phyloP scores from a whole-genome alignment of 2,329 filamentous ascomycete genomes.

The Erysiphe pulchra region DNA sequence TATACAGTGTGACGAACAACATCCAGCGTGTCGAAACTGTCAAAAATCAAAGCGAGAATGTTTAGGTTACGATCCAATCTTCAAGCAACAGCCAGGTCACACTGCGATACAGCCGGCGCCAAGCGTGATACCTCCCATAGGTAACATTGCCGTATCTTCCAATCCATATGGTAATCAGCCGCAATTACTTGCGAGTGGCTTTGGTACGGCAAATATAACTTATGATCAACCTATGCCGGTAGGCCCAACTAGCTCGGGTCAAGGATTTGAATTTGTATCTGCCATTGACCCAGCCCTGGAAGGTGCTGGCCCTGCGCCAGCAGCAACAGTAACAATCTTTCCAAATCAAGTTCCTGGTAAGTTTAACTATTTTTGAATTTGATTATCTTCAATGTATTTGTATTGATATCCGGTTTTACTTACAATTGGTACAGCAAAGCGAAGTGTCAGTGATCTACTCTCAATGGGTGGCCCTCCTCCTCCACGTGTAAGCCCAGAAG shows the following conservation, averaged over 20 bases:
- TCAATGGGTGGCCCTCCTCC: conserved; percentile 31
- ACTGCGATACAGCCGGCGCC: conserved; percentile 48
- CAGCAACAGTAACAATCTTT: conserved; percentile 5
- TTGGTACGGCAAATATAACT: conserved; percentile 12
- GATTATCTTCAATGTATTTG: background rate
- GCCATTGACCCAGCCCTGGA: conserved; percentile 44
- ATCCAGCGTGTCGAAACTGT: conserved; percentile 78
- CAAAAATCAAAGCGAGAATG: conserved; percentile 75
- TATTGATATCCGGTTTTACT: background rate
- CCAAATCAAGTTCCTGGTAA: conserved; percentile 11
- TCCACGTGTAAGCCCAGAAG: conserved; percentile 24
- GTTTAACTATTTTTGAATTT: conserved; percentile 1
- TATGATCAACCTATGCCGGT: conserved; percentile 14
- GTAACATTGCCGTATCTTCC: conserved; percentile 8
- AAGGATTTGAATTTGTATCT: conserved; percentile 29
- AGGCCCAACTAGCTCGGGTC: conserved; percentile 17
- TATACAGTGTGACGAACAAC: conserved; percentile 74
- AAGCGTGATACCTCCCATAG: conserved; percentile 15
- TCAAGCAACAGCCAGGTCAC: conserved; percentile 42
- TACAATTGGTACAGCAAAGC: conserved; percentile 23
- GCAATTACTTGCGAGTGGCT: conserved; percentile 19
- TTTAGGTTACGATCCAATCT: conserved; percentile 66
- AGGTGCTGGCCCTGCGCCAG: conserved; percentile 13
- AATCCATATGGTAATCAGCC: conserved; percentile 22
- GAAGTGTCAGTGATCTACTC: conserved; percentile 53